These are phyloP conservation scores for Orychophragmus violaceus DNA, from an alignment of 345 rosid species.

Conservation along the genomic window DNA sequence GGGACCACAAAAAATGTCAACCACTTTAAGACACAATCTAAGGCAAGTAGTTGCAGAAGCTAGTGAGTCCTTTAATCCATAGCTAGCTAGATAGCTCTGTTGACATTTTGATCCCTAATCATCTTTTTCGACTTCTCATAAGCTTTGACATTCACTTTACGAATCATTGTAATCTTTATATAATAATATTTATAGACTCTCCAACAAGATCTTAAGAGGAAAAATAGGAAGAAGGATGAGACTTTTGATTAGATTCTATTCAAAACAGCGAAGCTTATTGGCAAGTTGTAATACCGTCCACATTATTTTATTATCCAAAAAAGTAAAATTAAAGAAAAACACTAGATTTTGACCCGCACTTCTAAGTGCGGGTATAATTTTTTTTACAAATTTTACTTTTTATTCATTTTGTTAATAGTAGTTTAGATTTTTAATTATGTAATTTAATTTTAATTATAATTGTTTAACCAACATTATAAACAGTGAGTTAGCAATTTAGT, in stretches of 20 bases:
- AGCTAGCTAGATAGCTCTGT: constrained; percentile 18
- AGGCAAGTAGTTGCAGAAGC: constrained; percentile 24
- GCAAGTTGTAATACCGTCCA: constrained; percentile 20
- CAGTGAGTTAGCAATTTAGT: too few relatives aligned
- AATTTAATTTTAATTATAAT: too few relatives aligned
- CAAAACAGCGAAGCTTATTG: constrained; percentile 4
- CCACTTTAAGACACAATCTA: constrained; percentile 10
- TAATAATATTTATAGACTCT: background rate
- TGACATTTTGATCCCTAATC: constrained; percentile 9
- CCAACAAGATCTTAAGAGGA: background rate
- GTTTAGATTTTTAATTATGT: too few relatives aligned
- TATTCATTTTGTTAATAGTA: too few relatives aligned
- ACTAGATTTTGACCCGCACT: too few relatives aligned
- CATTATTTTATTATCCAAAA: constrained; percentile 14
- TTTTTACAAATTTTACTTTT: too few relatives aligned
- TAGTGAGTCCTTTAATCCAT: constrained; percentile 9
- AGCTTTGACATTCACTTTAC: constrained; percentile 17
- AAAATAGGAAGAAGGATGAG: constrained; percentile 7
- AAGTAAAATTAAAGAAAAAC: constrained; percentile 3
- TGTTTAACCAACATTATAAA: too few relatives aligned
- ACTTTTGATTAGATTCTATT: constrained; percentile 13
- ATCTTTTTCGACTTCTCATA: background rate
- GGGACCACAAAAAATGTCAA: constrained; percentile 23
- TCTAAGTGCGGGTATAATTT: too few relatives aligned
- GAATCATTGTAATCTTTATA: background rate